Percentiles rank a stretch among this genome's conserved stretches.
Conservation (phyloP, 768 basidiomycete genomes). For the Tulasnella sp. region DNA sequence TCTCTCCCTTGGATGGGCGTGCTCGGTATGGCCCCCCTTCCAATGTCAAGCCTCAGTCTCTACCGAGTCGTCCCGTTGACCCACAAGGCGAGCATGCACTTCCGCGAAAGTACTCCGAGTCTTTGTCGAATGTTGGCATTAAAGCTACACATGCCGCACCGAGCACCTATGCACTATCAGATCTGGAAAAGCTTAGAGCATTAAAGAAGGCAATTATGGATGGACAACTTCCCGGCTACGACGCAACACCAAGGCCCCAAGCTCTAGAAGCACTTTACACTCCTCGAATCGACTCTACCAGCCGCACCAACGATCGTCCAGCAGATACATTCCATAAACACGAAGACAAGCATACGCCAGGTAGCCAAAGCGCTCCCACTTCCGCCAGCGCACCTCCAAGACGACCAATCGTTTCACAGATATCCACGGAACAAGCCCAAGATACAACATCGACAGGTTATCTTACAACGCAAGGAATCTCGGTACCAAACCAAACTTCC, state of each 20-base stretch:
- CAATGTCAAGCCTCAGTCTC: constrained; percentile 7
- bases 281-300: constrained; percentile 12
- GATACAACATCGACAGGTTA: not conserved
- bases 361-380: not conserved
- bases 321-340: not conserved
- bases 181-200: constrained; percentile 22
- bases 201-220: constrained; percentile 28
- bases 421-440: not conserved
- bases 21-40: not conserved
- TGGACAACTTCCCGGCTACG: constrained; percentile 13
- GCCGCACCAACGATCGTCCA: not conserved
- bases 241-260: constrained; percentile 1
- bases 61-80: constrained; percentile 5
- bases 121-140: not conserved
- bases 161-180: not conserved
- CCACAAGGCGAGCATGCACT: constrained; percentile 9
- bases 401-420: not conserved
- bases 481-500: not conserved
- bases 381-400: not conserved
- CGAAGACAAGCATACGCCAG: not conserved
- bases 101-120: constrained; percentile 6
- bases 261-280: constrained; percentile 25
- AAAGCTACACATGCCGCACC: not conserved
- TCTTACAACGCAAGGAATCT: not conserved
- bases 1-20: not conserved